Evolutionary conservation across 192 early-diverging fungal genomes (phyloP), one percentile per base, ranked within the genome.

Genomic region (Rhizoclosmatium globosum): DNA sequence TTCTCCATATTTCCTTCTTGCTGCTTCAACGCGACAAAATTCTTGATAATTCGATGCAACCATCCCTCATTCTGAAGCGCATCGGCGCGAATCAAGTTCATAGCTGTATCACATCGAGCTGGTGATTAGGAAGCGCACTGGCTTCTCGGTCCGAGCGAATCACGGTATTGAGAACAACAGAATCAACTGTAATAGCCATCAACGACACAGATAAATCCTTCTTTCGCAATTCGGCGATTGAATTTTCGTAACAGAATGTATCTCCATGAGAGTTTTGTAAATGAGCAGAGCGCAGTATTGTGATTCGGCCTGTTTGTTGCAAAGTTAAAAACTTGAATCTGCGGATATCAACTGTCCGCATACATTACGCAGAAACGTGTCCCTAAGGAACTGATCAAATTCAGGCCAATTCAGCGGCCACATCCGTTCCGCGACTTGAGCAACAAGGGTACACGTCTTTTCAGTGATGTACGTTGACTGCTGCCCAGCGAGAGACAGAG

Each of bases 221-320:
- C 72, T 91, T 91, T 9, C 92, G 81, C 13, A 87, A 66, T 38
- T 82, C 85, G 1, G 92, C 90, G 1, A 93, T 81, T 4, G 84
- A 80, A 64, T 90, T 89, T 41, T 92, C 92, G 53, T 83, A 91
- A 2, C 91, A 66, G 41, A 87, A 92, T 0, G 92, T 77, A 71
- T 94, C 92, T 66, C 93, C 2, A 82, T 85, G 0, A 94, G 74
- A n/a, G 79, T 79, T 43, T 86, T 76, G 38, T 84, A 85, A 17
- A 91, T 82, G 3, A 92, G 50, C 9, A 94, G 74, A 13, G 77
- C 74, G n/a, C 91, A 75, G 53, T 93, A 91, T 72, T 85, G 84
- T 11, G 59, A 59, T 13, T 80, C 84, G 41, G 82, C 81, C 90
- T 92, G 71, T 3, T 47, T 69, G 7, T 23, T 47, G 13, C 7